Evolutionary conservation across 108 stramenopile genomes (phyloP), one percentile per base, ranked within the genome.

Genomic region (Mediolabrus comicus): DNA sequence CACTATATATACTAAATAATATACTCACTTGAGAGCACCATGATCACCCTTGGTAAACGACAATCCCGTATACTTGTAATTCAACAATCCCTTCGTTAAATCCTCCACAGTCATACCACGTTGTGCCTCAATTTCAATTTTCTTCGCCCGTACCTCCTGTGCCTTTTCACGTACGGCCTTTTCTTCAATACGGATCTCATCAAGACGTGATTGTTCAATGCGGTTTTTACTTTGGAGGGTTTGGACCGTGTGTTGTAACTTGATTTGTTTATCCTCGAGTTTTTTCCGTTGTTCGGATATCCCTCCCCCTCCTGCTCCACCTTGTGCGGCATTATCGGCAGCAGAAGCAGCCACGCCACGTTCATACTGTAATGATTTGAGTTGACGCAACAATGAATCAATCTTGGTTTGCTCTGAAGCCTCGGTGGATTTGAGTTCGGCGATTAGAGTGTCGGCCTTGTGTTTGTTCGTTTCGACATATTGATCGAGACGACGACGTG

Each of bases 61-160:
- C 38, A 79, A 32, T 33, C 78, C 78, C 17, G 69, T 62, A 35
- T 54, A 74, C 53, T 72, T 75, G 17, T 79, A 79, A 60, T 69
- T 72, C 35, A 79, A 62, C 66, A 74, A 35, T 19, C 78, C 78
- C 26, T 35, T 38, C 12, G 78, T 79, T n/a, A 79, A 38, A 74
- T 79, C 78, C 46, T 79, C 74, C 28, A 75, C 2, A 11, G 64
- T 75, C 41, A 43, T 41, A 19, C 60, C 58, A 30, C 61, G 62
- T 11, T 49, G 35, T 32, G 31, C 69, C 63, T 75, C 69, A 25
- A 59, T 70, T 22, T 63, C 62, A 25, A 49, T 62, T 33, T 75
- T 75, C 25, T 56, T 71, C 35, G 30, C 61, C 17, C 69, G 46
- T 19, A 67, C 59, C 28, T 71, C 69, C 30, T 63, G 61, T 7